phyloP scores from a whole-genome alignment of 768 basidiomycete genomes.

The Pleurotus tuoliensis region DNA sequence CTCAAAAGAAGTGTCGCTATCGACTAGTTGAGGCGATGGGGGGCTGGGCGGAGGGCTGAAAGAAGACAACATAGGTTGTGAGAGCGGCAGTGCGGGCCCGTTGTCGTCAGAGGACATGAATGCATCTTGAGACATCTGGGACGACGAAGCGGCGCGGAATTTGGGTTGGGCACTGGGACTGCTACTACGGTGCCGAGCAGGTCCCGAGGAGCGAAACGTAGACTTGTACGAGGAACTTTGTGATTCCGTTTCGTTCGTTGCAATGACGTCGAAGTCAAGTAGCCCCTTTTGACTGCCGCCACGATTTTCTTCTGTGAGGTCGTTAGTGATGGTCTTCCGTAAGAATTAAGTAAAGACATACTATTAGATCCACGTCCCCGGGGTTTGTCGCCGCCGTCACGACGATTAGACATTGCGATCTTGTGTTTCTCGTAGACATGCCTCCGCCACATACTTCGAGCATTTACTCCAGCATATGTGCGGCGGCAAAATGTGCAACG shows the following conservation, averaged over 20 bases:
- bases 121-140: constrained; percentile 15
- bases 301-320: constrained; percentile 55
- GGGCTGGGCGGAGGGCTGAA: constrained; percentile 33
- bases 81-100: constrained; percentile 7
- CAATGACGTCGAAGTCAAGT: constrained; percentile 36
- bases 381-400: constrained; percentile 63
- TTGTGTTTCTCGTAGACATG: constrained; percentile 90
- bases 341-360: constrained; percentile 30
- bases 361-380: constrained; percentile 61
- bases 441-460: constrained; percentile 88
- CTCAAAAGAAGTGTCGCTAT: constrained; percentile 5
- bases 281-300: constrained; percentile 26
- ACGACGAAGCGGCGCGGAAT: constrained; percentile 11
- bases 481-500: constrained; percentile 83
- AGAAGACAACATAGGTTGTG: constrained; percentile 17
- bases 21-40: constrained; percentile 26
- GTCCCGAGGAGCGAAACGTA: constrained; percentile 36
- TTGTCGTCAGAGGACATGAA: neutral
- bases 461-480: constrained; percentile 82
- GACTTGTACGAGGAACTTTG: constrained; percentile 36
- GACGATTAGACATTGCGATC: constrained; percentile 84
- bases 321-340: constrained; percentile 15
- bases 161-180: constrained; percentile 17
- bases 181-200: constrained; percentile 12
- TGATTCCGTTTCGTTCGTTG: constrained; percentile 28